Base-by-base conservation (phyloP, 352 stramenopile species). In the Thalassiosira ordinaria region DNA sequence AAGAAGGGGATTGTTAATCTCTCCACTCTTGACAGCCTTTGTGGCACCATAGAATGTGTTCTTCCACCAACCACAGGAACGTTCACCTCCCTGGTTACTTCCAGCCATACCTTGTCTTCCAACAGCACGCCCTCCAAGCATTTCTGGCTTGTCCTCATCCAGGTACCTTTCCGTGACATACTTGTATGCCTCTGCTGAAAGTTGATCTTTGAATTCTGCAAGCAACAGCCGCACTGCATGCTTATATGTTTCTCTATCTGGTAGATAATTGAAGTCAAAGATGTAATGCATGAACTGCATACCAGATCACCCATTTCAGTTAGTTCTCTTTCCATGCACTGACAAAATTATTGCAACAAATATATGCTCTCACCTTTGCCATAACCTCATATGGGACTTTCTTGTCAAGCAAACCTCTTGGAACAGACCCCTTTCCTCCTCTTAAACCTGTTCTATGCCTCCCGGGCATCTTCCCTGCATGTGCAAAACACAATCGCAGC, bases 191-290 rank as follows among this genome's bases (percentile, higher is more conserved):
- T 5, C 11, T 11, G 5, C 11, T 18, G 53, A 33, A 62, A 62
- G 14, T 4, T 8, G 3, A 4, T 5, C 20, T 33, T 62, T 16
- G 35, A 62, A 62, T 35, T 62, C 53, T 2, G 2, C 14, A 24
- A 62, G 5, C 26, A 62, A 62, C 2, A 62, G 53, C 2, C 8
- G 3, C 53, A 62, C 14, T 20, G 18, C 53, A 62, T 62, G 53
- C 53, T 35, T 35, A 7, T 14, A 35, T 20, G 20, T 31, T 22
- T 27, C 53, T 16, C 53, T 24, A 31, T 31, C 24, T 62, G 53
- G 53, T 20, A 62, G 26, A 35, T 16, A 62, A 33, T 62, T 62
- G 20, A 62, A 62, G 4, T 62, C 18, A 62, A 62, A 35, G 4
- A 35, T 13, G 26, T 37, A 35, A 62, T 37, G 14, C 53, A 62